Evolutionary conservation across 164 flowering plant species (phyloP).

Genomic region (Berberis thunbergii): DNA sequence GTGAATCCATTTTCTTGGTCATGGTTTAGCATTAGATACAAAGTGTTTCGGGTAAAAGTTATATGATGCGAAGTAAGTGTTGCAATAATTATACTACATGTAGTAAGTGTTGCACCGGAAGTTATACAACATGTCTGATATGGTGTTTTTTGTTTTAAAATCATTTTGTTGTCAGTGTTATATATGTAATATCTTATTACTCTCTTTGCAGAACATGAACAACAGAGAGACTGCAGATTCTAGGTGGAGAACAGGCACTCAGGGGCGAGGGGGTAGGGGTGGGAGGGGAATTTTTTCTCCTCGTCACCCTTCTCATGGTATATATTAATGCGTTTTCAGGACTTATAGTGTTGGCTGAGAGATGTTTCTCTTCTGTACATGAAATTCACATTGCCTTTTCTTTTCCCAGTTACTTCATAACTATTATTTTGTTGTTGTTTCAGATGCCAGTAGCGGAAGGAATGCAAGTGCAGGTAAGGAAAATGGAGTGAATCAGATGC

Average conservation of each 20-base stretch:
- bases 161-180: background rate
- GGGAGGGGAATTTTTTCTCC: constrained; percentile 41
- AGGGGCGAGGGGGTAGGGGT: constrained; percentile 61
- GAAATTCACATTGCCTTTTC: too few species aligned
- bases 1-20: too few species aligned
- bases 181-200: background rate
- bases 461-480: constrained; percentile 39
- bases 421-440: constrained; percentile 5
- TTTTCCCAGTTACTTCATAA: background rate
- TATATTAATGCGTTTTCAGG: background rate
- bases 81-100: too few species aligned
- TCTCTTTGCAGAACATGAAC: constrained; percentile 35
- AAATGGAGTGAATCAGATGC: constrained; percentile 32
- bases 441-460: constrained; percentile 65
- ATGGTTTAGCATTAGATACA: too few species aligned
- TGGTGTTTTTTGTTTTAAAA: too few species aligned
- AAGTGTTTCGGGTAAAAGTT: too few species aligned
- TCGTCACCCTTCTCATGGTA: constrained; percentile 51
- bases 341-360: background rate
- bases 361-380: background rate
- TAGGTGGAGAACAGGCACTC: constrained; percentile 50
- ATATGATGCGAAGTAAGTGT: too few species aligned
- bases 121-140: too few species aligned
- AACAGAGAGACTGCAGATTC: constrained; percentile 59
- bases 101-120: too few species aligned